A percentile compares a stretch with the other conserved stretches of the same genome.
Conservation (phyloP, 176 grass and related monocot species). For the Aegilops umbellulata region DNA sequence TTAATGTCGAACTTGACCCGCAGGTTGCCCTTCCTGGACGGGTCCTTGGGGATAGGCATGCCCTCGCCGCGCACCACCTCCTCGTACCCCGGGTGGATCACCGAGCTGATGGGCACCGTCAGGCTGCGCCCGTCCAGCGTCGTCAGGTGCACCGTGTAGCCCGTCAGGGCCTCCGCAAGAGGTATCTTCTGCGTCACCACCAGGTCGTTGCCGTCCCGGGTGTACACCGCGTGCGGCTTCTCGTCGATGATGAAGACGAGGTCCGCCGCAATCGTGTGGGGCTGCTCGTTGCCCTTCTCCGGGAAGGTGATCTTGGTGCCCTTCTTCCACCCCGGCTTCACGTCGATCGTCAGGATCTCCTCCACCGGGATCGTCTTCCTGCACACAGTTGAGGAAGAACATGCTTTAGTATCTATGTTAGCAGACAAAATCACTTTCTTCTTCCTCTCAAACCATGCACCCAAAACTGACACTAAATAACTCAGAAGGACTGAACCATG, state of each 20-base stretch:
- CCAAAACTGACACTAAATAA: neutral
- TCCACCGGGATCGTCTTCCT: constrained; percentile 39
- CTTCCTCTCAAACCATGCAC: neutral
- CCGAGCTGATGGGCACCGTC: constrained; percentile 51
- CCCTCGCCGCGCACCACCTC: constrained; percentile 75
- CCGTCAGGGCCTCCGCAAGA: constrained; percentile 64
- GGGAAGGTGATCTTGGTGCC: constrained; percentile 98
- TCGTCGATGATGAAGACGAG: constrained; percentile 91
- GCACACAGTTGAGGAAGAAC: accelerated
- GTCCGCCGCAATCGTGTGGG: constrained; percentile 58
- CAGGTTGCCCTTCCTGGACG: constrained; percentile 78
- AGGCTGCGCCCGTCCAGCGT: constrained; percentile 78
- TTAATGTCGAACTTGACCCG: constrained; percentile 93
- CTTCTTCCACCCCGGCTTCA: constrained; percentile 98
- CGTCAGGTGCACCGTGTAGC: constrained; percentile 54
- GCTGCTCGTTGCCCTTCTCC: constrained; percentile 74
- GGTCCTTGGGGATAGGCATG: constrained; percentile 89
- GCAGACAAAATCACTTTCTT: neutral
- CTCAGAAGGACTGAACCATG: neutral
- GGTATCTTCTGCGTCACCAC: constrained; percentile 70
- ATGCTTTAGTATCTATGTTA: neutral
- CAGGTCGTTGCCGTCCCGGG: constrained; percentile 87
- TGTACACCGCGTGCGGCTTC: constrained; percentile 90
- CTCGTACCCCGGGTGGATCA: constrained; percentile 75
- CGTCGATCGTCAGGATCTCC: constrained; percentile 87